A percentile compares a stretch with the other conserved stretches of the same genome.
These are phyloP conservation scores for Plasmodium yoelii DNA, from an alignment of 169 alveolate species.

Conservation along the genomic window DNA sequence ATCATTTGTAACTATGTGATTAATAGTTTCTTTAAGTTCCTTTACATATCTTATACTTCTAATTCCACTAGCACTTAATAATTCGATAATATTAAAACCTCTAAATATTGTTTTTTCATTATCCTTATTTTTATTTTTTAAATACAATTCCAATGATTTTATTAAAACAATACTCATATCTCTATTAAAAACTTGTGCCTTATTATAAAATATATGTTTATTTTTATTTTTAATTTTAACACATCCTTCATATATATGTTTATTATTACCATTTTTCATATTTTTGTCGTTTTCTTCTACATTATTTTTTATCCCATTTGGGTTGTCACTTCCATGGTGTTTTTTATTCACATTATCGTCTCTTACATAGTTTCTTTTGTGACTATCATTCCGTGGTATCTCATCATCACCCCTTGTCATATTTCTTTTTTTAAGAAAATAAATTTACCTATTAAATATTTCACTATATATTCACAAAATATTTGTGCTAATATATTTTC, in stretches of 20 bases:
- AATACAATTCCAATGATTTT: conserved; percentile 83
- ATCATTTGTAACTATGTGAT: conserved; percentile 90
- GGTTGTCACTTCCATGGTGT: neutral
- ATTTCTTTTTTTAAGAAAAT: conserved; percentile 2
- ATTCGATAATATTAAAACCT: conserved; percentile 84
- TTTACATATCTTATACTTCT: conserved; percentile 91
- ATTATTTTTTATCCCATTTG: conserved; percentile 9
- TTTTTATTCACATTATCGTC: neutral
- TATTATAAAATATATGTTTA: conserved; percentile 88
- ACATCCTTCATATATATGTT: conserved; percentile 84
- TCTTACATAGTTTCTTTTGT: conserved; percentile 13
- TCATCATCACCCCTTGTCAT: conserved; percentile 26
- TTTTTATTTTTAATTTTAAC: conserved; percentile 82
- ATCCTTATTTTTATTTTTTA: conserved; percentile 77
- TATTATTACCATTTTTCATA: conserved; percentile 26
- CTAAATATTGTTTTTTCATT: conserved; percentile 72
- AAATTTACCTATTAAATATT: neutral
- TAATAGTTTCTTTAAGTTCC: conserved; percentile 88
- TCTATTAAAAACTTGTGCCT: conserved; percentile 95
- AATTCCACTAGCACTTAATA: conserved; percentile 88
- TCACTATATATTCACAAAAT: no score
- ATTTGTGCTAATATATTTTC: no score
- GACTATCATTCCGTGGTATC: conserved; percentile 2
- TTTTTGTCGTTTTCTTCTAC: neutral
- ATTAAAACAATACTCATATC: conserved; percentile 92